Conservation (phyloP, 1,284 basidiomycete species). For the Papiliotrema terrestris region DNA sequence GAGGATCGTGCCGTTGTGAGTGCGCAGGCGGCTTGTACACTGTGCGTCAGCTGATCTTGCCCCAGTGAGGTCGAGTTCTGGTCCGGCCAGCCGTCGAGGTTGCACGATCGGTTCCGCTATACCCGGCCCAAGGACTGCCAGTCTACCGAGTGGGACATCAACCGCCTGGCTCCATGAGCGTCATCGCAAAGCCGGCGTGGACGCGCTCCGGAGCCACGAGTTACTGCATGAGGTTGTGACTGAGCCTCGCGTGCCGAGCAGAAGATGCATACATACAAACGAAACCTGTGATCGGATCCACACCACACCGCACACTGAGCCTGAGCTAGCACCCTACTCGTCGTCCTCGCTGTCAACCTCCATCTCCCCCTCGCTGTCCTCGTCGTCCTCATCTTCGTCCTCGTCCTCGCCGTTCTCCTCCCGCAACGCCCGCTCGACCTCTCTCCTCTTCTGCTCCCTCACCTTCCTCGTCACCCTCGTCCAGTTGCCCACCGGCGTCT, state of each 20-base stretch:
- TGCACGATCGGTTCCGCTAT: slow-evolving; percentile 86
- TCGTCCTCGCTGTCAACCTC: slow-evolving; percentile 7
- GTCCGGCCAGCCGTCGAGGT: slow-evolving; percentile 80
- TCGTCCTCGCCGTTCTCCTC: slow-evolving; percentile 25
- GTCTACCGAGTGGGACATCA: slow-evolving; percentile 63
- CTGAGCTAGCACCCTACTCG: background rate
- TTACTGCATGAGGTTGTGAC: no score
- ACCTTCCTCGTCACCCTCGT: slow-evolving; percentile 75
- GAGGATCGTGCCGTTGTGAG: slow-evolving; percentile 83
- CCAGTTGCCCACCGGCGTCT: slow-evolving; percentile 74
- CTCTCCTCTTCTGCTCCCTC: slow-evolving; percentile 64
- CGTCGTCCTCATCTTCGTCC: slow-evolving; percentile 13
- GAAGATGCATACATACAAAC: slow-evolving; percentile 4
- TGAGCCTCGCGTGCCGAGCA: background rate
- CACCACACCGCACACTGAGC: background rate
- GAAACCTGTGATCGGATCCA: background rate
- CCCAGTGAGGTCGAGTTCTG: slow-evolving; percentile 81
- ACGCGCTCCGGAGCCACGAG: no score
- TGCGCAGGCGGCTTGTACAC: slow-evolving; percentile 16
- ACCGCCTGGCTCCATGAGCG: slow-evolving; percentile 65
- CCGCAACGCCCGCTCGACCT: slow-evolving; percentile 55
- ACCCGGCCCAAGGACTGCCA: slow-evolving; percentile 58
- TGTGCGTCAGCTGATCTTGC: background rate
- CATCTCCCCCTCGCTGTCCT: slow-evolving; percentile 6
- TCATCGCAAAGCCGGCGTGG: background rate